Evolutionary conservation across 2,329 filamentous ascomycete genomes (phyloP), one percentile per base, ranked within the genome.

Genomic region (Gaeumannomyces sp.): DNA sequence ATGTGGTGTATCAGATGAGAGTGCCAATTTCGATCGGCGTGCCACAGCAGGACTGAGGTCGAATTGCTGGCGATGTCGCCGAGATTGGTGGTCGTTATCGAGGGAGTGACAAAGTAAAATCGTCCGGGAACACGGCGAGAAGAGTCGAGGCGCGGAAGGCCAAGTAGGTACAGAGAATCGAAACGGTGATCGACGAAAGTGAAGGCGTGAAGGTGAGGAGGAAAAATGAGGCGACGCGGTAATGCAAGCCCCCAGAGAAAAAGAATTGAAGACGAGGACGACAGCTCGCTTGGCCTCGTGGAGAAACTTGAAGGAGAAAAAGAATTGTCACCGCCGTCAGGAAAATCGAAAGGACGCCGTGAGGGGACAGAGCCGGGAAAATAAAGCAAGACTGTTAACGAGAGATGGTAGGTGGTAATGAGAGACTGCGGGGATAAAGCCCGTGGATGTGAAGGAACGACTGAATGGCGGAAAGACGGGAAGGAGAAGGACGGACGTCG

Each of bases 231-330:
- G 45, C 45, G 45, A 53, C 22, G 7, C n/a, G 27, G 29, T 22
- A 29, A 14, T 28, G 29, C 29, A 29, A 31, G 27, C 27, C 57
- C 25, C 33, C 33, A 38, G 33, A 31, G 33, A 61, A 27, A 60
- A n/a, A 61, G 60, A 61, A 61, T 61, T 45, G 60, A 61, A 61
- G 60, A 61, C 33, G 60, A 61, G 60, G 33, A 45, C 60, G 60
- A 33, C 29, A 38, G 60, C 33, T 27, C 33, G 33, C 60, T 33
- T 61, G 33, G 60, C n/a, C 60, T 61, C 45, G 45, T 53, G 45
- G 45, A 53, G 22, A 53, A 53, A 53, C 45, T 53, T n/a, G 45
- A 19, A 45, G 19, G 7, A 53, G 45, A 53, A 22, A 4, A 53
- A 53, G 4, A 19, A 16, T 38, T 2, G 13, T 16, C 35, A n/a